Evolutionary conservation across 139 green algal genomes (phyloP).

Genomic region (Chlamydomonas sp.): DNA sequence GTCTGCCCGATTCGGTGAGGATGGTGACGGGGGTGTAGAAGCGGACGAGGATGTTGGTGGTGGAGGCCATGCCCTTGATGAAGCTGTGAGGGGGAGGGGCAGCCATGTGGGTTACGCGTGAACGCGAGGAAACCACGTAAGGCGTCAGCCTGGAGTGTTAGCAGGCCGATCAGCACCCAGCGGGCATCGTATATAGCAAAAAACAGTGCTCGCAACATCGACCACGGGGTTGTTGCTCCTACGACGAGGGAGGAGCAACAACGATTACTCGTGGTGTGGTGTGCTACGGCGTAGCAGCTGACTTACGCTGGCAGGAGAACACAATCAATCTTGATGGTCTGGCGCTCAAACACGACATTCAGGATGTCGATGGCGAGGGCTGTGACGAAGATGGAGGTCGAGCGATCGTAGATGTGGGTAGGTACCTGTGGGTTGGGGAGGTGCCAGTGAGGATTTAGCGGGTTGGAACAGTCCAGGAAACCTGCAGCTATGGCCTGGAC

Average conservation of each 20-base stretch:
- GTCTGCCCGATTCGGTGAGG: constrained; percentile 25
- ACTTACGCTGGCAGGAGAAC: constrained; percentile 72
- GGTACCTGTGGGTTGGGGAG: constrained; percentile 39
- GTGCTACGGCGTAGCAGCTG: not conserved
- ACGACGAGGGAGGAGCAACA: too few relatives aligned
- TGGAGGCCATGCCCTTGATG: constrained; percentile 67
- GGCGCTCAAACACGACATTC: constrained; percentile 56
- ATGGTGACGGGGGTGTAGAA: constrained; percentile 35
- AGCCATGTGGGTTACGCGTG: not conserved
- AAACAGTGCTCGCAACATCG: not conserved
- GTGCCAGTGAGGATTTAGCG: not conserved
- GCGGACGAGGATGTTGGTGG: constrained; percentile 51
- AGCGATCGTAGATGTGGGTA: constrained; percentile 45
- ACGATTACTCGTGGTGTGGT: too few relatives aligned
- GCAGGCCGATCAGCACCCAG: too few relatives aligned
- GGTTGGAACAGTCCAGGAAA: not conserved
- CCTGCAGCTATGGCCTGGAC: not conserved
- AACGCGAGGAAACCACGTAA: not conserved
- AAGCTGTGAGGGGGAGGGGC: not conserved
- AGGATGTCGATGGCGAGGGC: constrained; percentile 51
- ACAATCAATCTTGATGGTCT: constrained; percentile 70
- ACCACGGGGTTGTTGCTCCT: too few relatives aligned
- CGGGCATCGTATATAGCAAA: not conserved
- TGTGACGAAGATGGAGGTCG: constrained; percentile 54
- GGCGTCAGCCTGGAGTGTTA: too few relatives aligned